phyloP scores from a whole-genome alignment of 1,139 yeast species.

The Blastobotrys malaysiensis region DNA sequence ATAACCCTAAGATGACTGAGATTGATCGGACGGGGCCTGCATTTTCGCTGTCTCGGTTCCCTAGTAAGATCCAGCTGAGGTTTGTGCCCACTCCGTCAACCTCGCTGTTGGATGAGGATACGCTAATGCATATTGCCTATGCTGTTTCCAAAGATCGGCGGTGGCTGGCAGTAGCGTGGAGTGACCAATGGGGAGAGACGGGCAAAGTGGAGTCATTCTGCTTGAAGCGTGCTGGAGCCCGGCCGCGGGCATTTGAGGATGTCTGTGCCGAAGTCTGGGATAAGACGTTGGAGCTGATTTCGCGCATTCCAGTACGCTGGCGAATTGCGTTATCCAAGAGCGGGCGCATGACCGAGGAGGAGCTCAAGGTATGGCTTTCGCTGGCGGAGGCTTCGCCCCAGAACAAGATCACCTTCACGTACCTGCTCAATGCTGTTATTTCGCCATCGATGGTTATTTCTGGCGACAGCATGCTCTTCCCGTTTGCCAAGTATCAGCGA shows the following conservation, averaged over 20 bases:
- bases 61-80: slow-evolving; percentile 46
- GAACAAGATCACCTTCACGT: slow-evolving; percentile 54
- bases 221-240: slow-evolving; percentile 20
- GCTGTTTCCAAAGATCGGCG: slow-evolving; percentile 73
- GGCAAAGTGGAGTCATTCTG: slow-evolving; percentile 56
- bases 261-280: slow-evolving; percentile 58
- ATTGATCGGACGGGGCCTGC: slow-evolving; percentile 25
- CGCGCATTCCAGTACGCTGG: slow-evolving; percentile 30
- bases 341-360: slow-evolving; percentile 34
- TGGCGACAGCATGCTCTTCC: slow-evolving; percentile 28
- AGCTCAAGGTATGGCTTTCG: slow-evolving; percentile 30
- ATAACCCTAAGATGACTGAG: background rate
- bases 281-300: slow-evolving; percentile 40
- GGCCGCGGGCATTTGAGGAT: slow-evolving; percentile 40
- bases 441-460: slow-evolving; percentile 52
- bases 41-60: slow-evolving; percentile 35
- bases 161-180: slow-evolving; percentile 88
- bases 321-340: slow-evolving; percentile 33
- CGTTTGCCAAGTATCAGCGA: slow-evolving; percentile 19
- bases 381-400: slow-evolving; percentile 17
- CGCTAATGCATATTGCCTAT: slow-evolving; percentile 79
- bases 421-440: slow-evolving; percentile 67
- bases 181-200: slow-evolving; percentile 72
- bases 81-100: slow-evolving; percentile 37
- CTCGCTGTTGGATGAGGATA: slow-evolving; percentile 54